Percentiles rank a stretch among this genome's conserved stretches.
Evolutionary conservation across 2,329 filamentous ascomycete genomes (phyloP).

Genomic region (Diaporthe nobilis): DNA sequence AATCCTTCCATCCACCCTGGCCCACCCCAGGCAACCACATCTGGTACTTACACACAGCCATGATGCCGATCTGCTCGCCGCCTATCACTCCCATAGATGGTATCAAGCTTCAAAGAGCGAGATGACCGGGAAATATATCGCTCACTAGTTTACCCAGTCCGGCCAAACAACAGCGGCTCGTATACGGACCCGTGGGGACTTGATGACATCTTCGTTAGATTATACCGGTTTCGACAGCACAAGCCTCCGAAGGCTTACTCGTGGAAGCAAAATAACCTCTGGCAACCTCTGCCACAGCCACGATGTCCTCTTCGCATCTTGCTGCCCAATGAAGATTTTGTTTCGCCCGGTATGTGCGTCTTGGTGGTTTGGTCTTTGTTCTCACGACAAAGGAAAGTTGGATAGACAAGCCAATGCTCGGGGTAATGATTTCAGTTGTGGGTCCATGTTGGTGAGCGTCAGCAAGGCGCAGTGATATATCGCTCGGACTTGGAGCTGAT

Average conservation of each 20-base stretch:
- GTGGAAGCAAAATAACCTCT: not conserved
- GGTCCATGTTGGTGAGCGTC: not conserved
- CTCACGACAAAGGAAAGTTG: not conserved
- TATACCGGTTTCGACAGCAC: not conserved
- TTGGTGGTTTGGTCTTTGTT: not conserved
- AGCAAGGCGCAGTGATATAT: conserved; percentile 5
- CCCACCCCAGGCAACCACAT: conserved; percentile 21
- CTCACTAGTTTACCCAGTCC: not conserved
- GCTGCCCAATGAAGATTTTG: not conserved
- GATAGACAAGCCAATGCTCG: not conserved
- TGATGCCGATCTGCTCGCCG: not conserved
- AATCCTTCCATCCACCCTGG: conserved; percentile 28
- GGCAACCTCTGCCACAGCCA: conserved; percentile 7
- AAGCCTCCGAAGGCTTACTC: conserved; percentile 17
- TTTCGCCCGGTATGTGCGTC: not conserved
- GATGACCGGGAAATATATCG: not conserved
- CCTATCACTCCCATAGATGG: not conserved
- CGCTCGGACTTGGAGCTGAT: conserved; percentile 1
- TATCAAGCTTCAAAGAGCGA: conserved; percentile 3
- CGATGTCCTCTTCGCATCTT: not conserved
- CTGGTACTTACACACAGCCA: conserved; percentile 17
- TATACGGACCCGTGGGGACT: not conserved
- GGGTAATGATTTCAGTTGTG: not conserved
- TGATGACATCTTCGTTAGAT: not conserved
- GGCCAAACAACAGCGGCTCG: not conserved